phyloP scores from a whole-genome alignment of 2,329 filamentous ascomycete species.

The Neopestalotiopsis sp. region DNA sequence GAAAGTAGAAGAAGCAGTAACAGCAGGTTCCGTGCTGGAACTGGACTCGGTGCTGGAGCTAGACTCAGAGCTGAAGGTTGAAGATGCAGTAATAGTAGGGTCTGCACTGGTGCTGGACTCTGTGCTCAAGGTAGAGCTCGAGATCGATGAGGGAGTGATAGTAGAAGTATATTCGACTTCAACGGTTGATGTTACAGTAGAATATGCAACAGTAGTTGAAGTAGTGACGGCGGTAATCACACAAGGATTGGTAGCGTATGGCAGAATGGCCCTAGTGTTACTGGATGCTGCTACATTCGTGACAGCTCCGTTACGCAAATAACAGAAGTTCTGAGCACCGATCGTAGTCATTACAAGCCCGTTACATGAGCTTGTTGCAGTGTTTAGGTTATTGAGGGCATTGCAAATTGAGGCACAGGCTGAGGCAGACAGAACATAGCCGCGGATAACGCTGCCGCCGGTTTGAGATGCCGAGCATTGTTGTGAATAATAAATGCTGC shows the following conservation, averaged over 20 bases:
- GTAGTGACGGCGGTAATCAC: neutral
- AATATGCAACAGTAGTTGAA: neutral
- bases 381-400: neutral
- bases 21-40: neutral
- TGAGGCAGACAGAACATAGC: neutral
- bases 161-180: conserved; percentile 8
- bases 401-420: neutral
- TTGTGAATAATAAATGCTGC: neutral
- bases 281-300: neutral
- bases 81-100: neutral
- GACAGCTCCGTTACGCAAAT: neutral
- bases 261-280: neutral
- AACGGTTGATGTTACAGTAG: neutral
- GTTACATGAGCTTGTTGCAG: neutral
- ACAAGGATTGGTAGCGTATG: conserved; percentile 5
- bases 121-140: neutral
- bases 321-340: neutral
- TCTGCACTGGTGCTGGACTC: neutral
- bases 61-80: neutral
- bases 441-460: neutral
- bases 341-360: neutral
- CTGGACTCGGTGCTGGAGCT: neutral
- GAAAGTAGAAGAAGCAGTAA: neutral
- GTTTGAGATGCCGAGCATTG: neutral
- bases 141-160: neutral